Conservation (phyloP, 352 stramenopile species). For the Elongisporangium senticosum region DNA sequence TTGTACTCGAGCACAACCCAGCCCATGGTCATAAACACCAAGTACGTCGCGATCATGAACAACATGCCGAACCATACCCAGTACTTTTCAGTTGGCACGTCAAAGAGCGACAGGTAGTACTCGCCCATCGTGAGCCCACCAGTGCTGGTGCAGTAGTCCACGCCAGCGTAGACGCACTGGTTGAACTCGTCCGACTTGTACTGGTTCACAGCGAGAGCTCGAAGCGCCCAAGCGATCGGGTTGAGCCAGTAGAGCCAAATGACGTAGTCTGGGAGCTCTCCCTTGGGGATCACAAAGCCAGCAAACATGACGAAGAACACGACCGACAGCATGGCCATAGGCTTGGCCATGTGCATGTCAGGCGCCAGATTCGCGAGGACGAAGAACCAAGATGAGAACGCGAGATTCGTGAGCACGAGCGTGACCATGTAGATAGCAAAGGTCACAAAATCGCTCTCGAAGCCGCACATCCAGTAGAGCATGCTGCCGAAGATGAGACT, state of each 20-base stretch:
- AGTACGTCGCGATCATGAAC: conserved; percentile 24
- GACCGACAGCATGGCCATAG: conserved; percentile 37
- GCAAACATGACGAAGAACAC: conserved; percentile 45
- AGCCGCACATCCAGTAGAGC: conserved; percentile 78
- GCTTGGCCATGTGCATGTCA: conserved; percentile 35
- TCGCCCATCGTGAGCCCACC: conserved; percentile 28
- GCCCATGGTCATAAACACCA: conserved; percentile 27
- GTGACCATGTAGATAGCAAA: conserved; percentile 39
- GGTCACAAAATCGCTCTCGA: conserved; percentile 16
- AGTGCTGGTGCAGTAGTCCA: conserved; percentile 20
- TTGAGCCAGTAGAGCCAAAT: conserved; percentile 42
- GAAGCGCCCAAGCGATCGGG: conserved; percentile 31
- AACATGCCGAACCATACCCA: conserved; percentile 32
- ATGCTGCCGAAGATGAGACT: conserved; percentile 70
- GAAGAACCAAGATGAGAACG: conserved; percentile 42
- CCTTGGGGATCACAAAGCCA: conserved; percentile 41
- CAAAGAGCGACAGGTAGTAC: conserved; percentile 31
- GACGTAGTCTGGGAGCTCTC: conserved; percentile 41
- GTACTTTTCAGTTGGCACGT: conserved; percentile 20
- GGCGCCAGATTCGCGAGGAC: conserved; percentile 26
- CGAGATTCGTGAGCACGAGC: conserved; percentile 39
- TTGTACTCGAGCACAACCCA: conserved; percentile 23
- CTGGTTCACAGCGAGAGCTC: conserved; percentile 28
- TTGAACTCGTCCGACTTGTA: conserved; percentile 27
- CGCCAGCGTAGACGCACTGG: conserved; percentile 24